Conservation (phyloP, 1,284 basidiomycete species). For the Cryptococcus floricola region DNA sequence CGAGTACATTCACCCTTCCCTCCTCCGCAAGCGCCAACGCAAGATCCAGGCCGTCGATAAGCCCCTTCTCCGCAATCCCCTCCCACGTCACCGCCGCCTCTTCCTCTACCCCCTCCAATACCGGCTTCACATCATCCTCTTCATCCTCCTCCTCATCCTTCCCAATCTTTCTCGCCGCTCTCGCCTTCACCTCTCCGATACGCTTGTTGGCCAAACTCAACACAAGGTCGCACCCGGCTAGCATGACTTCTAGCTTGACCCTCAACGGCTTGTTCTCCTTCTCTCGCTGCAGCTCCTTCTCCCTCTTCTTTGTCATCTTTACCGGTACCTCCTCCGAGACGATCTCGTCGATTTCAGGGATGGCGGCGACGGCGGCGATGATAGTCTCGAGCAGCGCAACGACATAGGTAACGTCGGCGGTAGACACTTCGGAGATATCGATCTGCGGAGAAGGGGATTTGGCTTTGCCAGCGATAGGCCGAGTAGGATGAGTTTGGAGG, state of each 20-base stretch:
- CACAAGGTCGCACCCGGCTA: constrained; percentile 21
- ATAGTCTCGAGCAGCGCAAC: constrained; percentile 2
- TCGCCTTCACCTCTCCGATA: constrained; percentile 20
- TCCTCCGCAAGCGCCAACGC: constrained; percentile 11
- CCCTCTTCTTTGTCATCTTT: constrained; percentile 1
- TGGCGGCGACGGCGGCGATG: neutral
- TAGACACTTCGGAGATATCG: neutral
- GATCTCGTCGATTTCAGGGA: neutral
- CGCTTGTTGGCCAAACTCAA: constrained; percentile 24
- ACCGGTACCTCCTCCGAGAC: neutral
- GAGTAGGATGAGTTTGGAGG: constrained; percentile 12
- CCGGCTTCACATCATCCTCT: neutral
- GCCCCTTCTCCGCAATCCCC: constrained; percentile 6
- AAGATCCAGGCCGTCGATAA: constrained; percentile 8
- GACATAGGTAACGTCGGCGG: neutral
- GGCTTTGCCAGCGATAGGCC: constrained; percentile 9
- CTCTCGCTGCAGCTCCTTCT: constrained; percentile 9
- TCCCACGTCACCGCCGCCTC: constrained; percentile 14
- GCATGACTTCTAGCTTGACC: constrained; percentile 22
- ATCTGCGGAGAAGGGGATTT: neutral
- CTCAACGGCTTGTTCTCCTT: constrained; percentile 17
- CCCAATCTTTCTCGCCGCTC: constrained; percentile 9
- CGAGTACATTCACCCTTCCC: constrained; percentile 8
- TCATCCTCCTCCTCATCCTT: neutral
- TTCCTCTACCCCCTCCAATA: neutral